Evolutionary conservation across 2,329 filamentous ascomycete genomes (phyloP).

Genomic region (Fusarium oxysporum): DNA sequence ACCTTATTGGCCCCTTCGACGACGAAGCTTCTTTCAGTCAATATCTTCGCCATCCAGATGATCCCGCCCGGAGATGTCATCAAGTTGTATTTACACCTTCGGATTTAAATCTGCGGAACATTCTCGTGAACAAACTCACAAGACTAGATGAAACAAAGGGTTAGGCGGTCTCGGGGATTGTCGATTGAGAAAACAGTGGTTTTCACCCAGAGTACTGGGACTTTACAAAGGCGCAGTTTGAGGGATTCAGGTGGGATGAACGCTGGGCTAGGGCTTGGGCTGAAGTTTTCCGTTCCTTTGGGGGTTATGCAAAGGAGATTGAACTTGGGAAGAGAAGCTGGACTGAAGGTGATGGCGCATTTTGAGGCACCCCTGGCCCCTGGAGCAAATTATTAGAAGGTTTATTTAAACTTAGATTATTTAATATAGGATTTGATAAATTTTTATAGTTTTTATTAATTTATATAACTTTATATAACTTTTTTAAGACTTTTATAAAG

Average conservation of each 20-base stretch:
- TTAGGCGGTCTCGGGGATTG: slow-evolving; percentile 45
- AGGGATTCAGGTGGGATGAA: not conserved
- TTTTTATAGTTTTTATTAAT: no score
- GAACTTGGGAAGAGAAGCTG: not conserved
- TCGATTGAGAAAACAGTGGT: slow-evolving; percentile 44
- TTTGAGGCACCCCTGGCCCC: not conserved
- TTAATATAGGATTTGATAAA: no score
- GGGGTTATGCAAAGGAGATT: not conserved
- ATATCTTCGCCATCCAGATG: slow-evolving; percentile 45
- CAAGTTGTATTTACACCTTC: slow-evolving; percentile 57
- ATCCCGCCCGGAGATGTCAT: slow-evolving; percentile 41
- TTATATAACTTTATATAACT: no score
- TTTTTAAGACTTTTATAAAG: no score
- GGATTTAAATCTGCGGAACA: slow-evolving; percentile 46
- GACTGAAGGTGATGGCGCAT: not conserved
- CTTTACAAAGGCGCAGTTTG: slow-evolving; percentile 27
- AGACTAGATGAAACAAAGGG: slow-evolving; percentile 19
- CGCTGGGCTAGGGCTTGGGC: not conserved
- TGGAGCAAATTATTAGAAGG: no score
- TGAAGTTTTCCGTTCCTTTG: not conserved
- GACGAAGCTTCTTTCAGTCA: slow-evolving; percentile 50
- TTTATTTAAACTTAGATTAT: no score
- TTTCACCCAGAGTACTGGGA: slow-evolving; percentile 46
- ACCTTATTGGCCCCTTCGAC: slow-evolving; percentile 44
- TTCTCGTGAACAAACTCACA: slow-evolving; percentile 44